These are phyloP conservation scores for Sanghuangporus baumii DNA, from an alignment of 1,284 basidiomycete genomes.

Conservation along the genomic window DNA sequence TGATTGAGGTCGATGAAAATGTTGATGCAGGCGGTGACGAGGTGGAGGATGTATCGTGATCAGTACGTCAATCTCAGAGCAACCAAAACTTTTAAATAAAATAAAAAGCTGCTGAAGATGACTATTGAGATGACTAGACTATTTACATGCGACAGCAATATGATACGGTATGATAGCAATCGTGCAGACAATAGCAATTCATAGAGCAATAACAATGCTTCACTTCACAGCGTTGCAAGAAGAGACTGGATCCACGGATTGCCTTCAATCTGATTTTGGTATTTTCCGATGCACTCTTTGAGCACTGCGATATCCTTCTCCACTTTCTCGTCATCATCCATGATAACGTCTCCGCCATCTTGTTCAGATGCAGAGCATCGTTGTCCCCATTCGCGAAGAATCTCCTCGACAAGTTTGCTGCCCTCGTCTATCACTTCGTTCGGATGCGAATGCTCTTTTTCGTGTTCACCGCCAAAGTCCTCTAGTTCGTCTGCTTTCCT, in stretches of 20 bases:
- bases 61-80: too few species aligned
- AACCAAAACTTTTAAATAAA: too few species aligned
- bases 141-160: too few species aligned
- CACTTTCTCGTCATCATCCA: conserved; percentile 40
- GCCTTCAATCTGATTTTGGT: conserved; percentile 59
- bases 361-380: conserved; percentile 25
- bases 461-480: conserved; percentile 65
- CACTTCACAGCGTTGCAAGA: conserved; percentile 39
- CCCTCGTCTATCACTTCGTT: conserved; percentile 72
- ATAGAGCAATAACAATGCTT: background rate
- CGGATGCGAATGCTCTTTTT: conserved; percentile 42
- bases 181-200: background rate
- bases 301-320: conserved; percentile 66
- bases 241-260: conserved; percentile 76
- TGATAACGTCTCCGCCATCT: conserved; percentile 51
- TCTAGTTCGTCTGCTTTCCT: conserved; percentile 95
- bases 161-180: background rate
- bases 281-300: conserved; percentile 60
- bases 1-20: conserved; percentile 1
- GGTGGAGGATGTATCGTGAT: background rate
- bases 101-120: too few species aligned
- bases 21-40: conserved; percentile 8
- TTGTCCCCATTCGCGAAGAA: conserved; percentile 73
- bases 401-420: conserved; percentile 73
- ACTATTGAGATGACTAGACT: too few species aligned